These are phyloP conservation scores for Claviceps cyperi DNA, from an alignment of 2,329 filamentous ascomycete genomes.

Conservation along the genomic window DNA sequence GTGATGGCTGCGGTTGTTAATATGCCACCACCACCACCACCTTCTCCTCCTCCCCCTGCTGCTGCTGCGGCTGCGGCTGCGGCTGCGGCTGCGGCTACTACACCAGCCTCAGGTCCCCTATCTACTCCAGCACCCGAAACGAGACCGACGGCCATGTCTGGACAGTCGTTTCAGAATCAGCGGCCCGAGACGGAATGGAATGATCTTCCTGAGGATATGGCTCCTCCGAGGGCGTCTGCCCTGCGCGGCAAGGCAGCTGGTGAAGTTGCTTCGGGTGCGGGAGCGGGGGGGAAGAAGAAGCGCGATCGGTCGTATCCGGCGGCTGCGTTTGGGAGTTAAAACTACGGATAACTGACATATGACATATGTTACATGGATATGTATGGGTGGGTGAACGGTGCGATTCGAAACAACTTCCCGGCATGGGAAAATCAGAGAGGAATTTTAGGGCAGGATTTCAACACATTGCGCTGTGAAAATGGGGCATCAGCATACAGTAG, in stretches of 20 bases:
- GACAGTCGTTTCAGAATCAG: slow-evolving; percentile 42
- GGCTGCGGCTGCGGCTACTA: not conserved
- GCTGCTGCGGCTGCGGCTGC: no score
- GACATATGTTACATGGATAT: no score
- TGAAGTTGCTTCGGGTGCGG: slow-evolving; percentile 25
- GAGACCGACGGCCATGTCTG: slow-evolving; percentile 12
- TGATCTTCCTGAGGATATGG: slow-evolving; percentile 48
- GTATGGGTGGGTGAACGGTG: not conserved
- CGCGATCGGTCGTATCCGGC: slow-evolving; percentile 47
- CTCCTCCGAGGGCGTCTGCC: slow-evolving; percentile 11
- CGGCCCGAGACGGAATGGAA: slow-evolving; percentile 51
- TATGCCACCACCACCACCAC: slow-evolving; percentile 9
- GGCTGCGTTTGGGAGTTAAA: slow-evolving; percentile 39
- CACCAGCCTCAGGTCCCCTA: slow-evolving; percentile 14
- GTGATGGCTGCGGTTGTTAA: slow-evolving; percentile 19
- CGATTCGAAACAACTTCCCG: no score
- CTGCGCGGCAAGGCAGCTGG: slow-evolving; percentile 11
- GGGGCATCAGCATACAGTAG: no score
- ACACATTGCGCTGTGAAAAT: no score
- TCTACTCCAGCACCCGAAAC: not conserved
- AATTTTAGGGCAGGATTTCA: no score
- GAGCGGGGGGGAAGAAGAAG: slow-evolving; percentile 37
- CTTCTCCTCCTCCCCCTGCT: slow-evolving; percentile 1
- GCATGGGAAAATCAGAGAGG: no score
- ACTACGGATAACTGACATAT: not conserved